Conservation (phyloP, 2,329 filamentous ascomycete genomes). For the Colletotrichum karsti region DNA sequence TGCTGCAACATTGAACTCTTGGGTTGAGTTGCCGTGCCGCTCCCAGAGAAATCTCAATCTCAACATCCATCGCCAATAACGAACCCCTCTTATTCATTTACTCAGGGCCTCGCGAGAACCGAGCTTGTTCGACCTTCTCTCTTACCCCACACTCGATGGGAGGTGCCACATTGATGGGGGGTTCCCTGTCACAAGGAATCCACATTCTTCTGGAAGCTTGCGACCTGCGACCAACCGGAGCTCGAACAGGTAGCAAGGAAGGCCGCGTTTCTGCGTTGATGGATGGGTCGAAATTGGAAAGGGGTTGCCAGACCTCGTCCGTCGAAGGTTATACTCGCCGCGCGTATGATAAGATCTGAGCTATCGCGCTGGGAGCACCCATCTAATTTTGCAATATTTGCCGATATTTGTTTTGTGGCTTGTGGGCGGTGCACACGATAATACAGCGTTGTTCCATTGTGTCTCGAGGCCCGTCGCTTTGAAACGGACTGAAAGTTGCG, state of each 20-base stretch:
- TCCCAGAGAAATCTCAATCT: neutral
- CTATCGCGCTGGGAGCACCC: conserved; percentile 1
- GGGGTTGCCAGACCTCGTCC: conserved; percentile 1
- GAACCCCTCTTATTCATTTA: conserved; percentile 10
- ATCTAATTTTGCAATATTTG: conserved; percentile 4
- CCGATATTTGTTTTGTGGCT: conserved; percentile 7
- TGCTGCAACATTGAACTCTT: neutral
- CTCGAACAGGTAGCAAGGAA: neutral
- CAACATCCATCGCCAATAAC: conserved; percentile 14
- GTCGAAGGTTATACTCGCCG: neutral
- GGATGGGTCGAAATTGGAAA: conserved; percentile 14
- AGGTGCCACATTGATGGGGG: neutral
- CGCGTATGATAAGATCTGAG: conserved; percentile 20
- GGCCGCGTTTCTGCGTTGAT: neutral
- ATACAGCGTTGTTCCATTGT: neutral
- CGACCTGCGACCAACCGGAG: conserved; percentile 18
- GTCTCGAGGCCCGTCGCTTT: neutral
- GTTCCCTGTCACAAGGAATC: neutral
- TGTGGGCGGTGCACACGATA: neutral
- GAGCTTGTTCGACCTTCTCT: conserved; percentile 1
- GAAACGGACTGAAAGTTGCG: conserved; percentile 9
- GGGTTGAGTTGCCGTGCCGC: neutral
- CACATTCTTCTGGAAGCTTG: conserved; percentile 25
- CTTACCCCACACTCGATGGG: conserved; percentile 20
- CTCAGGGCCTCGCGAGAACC: neutral